phyloP scores from a whole-genome alignment of 495 filamentous ascomycete species.

The Parmelia sp. region DNA sequence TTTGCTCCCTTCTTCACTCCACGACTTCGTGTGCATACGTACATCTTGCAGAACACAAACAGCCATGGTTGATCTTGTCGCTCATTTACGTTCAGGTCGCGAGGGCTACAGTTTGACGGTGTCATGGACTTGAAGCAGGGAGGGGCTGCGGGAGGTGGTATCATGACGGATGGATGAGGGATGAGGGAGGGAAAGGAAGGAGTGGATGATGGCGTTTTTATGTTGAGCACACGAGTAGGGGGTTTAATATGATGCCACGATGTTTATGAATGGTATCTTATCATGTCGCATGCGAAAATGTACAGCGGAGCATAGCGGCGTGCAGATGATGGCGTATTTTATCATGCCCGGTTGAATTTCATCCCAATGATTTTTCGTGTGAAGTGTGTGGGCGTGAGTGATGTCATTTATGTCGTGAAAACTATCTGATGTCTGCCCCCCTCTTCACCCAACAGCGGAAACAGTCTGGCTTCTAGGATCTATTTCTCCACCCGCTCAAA shows the following conservation, averaged over 20 bases:
- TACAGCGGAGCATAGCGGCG: conserved; percentile 1
- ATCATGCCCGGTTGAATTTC: background rate
- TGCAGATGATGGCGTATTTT: background rate
- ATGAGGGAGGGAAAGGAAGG: background rate
- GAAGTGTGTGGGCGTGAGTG: background rate
- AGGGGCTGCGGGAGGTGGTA: background rate
- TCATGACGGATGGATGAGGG: background rate
- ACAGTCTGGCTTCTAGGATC: background rate
- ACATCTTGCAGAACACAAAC: background rate
- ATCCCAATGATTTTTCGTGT: background rate
- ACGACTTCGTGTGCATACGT: background rate
- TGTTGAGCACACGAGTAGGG: background rate
- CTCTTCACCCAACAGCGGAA: background rate
- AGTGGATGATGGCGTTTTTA: conserved; percentile 9
- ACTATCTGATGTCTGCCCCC: too few relatives aligned
- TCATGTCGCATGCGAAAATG: conserved; percentile 4
- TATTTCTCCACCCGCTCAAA: conserved; percentile 30
- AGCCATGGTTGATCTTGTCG: conserved; percentile 7
- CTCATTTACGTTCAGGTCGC: conserved; percentile 14
- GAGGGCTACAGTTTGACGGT: background rate
- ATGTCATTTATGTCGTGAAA: background rate
- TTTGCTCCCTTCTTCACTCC: background rate
- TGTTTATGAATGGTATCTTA: conserved; percentile 11
- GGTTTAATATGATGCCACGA: conserved; percentile 13
- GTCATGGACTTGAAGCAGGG: conserved; percentile 2